Conservation (phyloP, 495 filamentous ascomycete genomes). For the Saxispiralis lemnorum region DNA sequence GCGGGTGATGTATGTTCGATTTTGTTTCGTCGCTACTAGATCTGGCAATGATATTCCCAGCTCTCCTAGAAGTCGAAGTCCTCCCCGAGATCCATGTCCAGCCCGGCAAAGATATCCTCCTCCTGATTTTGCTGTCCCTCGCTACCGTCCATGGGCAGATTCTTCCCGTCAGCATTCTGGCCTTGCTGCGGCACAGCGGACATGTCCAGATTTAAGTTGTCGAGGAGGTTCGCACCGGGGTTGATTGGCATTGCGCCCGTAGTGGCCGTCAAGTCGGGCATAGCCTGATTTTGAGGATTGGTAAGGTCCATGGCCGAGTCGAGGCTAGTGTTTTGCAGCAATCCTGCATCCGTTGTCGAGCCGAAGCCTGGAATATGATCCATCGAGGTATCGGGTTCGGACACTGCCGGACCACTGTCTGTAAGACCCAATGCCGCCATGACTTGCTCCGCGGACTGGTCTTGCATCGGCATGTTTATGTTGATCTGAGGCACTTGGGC, state of each 20-base stretch:
- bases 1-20: background rate
- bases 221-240: constrained; percentile 8
- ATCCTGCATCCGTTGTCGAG: background rate
- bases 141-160: background rate
- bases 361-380: background rate
- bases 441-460: constrained; percentile 14
- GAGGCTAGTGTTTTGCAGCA: constrained; percentile 4
- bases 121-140: constrained; percentile 10
- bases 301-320: constrained; percentile 3
- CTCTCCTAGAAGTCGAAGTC: constrained; percentile 11
- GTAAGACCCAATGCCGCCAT: constrained; percentile 16
- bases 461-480: constrained; percentile 1
- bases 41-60: background rate
- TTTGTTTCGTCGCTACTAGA: too few species aligned
- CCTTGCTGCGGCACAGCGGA: background rate
- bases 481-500: constrained; percentile 9
- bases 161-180: background rate
- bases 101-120: constrained; percentile 18
- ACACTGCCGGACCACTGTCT: constrained; percentile 10
- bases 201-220: constrained; percentile 3
- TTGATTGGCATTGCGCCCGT: constrained; percentile 6
- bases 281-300: background rate
- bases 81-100: constrained; percentile 17
- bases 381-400: constrained; percentile 11
- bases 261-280: constrained; percentile 8